These are phyloP conservation scores for Boletus huronensis DNA, from an alignment of 768 basidiomycete species.

Conservation along the genomic window DNA sequence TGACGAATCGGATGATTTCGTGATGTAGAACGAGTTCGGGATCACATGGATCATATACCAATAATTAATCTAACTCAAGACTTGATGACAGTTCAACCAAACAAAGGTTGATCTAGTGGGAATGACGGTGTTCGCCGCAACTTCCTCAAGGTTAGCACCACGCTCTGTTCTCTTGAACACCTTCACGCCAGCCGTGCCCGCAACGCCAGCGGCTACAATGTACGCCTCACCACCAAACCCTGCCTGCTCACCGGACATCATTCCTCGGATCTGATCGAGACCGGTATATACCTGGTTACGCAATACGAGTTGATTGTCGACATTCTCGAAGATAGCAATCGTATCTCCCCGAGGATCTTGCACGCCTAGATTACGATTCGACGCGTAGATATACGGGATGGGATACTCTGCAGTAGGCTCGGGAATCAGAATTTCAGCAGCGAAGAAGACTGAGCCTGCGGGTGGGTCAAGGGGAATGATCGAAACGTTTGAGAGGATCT, in stretches of 20 bases:
- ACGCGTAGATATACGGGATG: constrained; percentile 56
- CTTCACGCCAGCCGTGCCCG: constrained; percentile 52
- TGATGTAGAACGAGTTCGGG: not conserved
- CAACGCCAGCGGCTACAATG: constrained; percentile 52
- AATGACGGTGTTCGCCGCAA: constrained; percentile 52
- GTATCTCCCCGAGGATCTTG: constrained; percentile 56
- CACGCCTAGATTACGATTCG: constrained; percentile 59
- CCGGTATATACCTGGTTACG: constrained; percentile 61
- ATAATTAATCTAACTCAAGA: not conserved
- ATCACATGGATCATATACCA: not conserved
- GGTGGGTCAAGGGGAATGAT: constrained; percentile 44
- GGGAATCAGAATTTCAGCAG: constrained; percentile 63
- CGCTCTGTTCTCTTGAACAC: constrained; percentile 54
- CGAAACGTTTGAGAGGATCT: constrained; percentile 47
- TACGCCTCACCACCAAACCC: constrained; percentile 47
- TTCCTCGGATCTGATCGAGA: constrained; percentile 60
- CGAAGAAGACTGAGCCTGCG: constrained; percentile 41
- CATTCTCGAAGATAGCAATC: constrained; percentile 57
- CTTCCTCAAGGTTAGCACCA: constrained; percentile 52
- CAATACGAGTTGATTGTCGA: constrained; percentile 38
- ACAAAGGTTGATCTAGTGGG: constrained; percentile 52
- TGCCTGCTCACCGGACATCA: constrained; percentile 49
- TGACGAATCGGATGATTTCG: not conserved
- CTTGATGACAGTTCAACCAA: constrained; percentile 25
- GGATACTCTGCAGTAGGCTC: constrained; percentile 44